Evolutionary conservation across 768 basidiomycete species (phyloP).

Genomic region (Filobasidium wieringae): DNA sequence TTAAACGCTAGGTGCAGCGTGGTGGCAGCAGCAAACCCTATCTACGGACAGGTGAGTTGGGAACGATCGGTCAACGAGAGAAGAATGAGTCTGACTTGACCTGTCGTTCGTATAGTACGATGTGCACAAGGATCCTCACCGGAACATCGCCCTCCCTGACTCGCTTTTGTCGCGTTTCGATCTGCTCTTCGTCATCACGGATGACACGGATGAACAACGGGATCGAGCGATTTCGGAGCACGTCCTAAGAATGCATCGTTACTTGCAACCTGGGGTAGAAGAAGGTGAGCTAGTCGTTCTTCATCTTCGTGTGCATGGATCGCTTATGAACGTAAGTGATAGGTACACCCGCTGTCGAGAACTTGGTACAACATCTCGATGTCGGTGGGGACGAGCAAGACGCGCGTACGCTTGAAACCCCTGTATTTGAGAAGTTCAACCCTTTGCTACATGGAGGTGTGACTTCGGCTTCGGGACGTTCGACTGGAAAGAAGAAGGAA

Average conservation of each 20-base stretch:
- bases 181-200: slow-evolving; percentile 91
- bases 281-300: slow-evolving; percentile 51
- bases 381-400: slow-evolving; percentile 62
- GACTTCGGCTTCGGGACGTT: slow-evolving; percentile 45
- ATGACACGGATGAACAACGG: slow-evolving; percentile 88
- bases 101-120: slow-evolving; percentile 76
- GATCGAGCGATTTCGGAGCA: slow-evolving; percentile 95
- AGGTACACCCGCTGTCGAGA: slow-evolving; percentile 68
- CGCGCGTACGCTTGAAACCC: slow-evolving; percentile 49
- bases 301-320: neutral
- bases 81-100: too few species aligned
- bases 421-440: slow-evolving; percentile 92
- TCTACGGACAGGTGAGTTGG: slow-evolving; percentile 75
- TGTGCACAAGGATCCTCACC: slow-evolving; percentile 97
- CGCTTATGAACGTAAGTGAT: neutral
- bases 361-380: slow-evolving; percentile 70
- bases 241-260: slow-evolving; percentile 92
- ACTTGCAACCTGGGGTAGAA: slow-evolving; percentile 88
- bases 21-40: slow-evolving; percentile 94
- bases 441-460: slow-evolving; percentile 84
- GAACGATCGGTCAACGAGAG: too few species aligned
- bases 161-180: slow-evolving; percentile 98
- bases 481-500: slow-evolving; percentile 55
- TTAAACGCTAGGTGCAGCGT: slow-evolving; percentile 96
- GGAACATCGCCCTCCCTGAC: slow-evolving; percentile 95